Base-by-base conservation (phyloP, 306 rosid species). In the Gillenia trifoliata region DNA sequence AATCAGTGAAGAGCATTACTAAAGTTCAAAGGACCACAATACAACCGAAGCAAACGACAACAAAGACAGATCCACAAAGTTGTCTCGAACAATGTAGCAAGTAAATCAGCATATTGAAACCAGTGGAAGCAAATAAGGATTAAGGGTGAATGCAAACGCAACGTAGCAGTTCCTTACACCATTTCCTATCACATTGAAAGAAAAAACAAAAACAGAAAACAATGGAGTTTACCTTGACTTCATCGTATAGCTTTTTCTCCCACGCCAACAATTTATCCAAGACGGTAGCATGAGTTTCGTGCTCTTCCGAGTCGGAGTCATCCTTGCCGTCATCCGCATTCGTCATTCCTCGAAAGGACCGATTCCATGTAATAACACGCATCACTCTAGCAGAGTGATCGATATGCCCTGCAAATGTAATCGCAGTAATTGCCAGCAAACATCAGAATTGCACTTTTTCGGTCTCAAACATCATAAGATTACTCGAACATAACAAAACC, bases 171-270 rank as follows among this genome's bases (percentile, higher is more conserved):
- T 49, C 11, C 16, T 52, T 9, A 33, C 63, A 12, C 10, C 13
- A 9, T 22, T 5, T 30, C 74, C 8, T 30, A 12, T 3, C 20
- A 10, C 75, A 71, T 8, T 9, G 65, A 20, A 30, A 23, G 75
- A 40, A n/a, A 28, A 40, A 22, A 56, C 11, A 4, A 72, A 72
- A 56, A 25, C 31, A 2, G 2, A 16, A 45, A 45, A 45, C 17
- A 59, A 25, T 0, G 23, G 16, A 38, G 64, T 29, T 38, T 25
- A 94, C 99, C 91, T 95, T 95, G 23, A 95, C 96, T 89, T 95
- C 99, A 60, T 95, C 96, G 56, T 88, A 95, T 31, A 95, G 92
- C 78, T 95, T 95, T 81, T 95, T 95, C 81, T 95, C 99, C 99
- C 98, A 95, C 0, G 99, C 98, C 17, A 95, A 88, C 89, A 92